phyloP scores from a whole-genome alignment of 2,329 filamentous ascomycete species.

The Emericellopsis atlantica region DNA sequence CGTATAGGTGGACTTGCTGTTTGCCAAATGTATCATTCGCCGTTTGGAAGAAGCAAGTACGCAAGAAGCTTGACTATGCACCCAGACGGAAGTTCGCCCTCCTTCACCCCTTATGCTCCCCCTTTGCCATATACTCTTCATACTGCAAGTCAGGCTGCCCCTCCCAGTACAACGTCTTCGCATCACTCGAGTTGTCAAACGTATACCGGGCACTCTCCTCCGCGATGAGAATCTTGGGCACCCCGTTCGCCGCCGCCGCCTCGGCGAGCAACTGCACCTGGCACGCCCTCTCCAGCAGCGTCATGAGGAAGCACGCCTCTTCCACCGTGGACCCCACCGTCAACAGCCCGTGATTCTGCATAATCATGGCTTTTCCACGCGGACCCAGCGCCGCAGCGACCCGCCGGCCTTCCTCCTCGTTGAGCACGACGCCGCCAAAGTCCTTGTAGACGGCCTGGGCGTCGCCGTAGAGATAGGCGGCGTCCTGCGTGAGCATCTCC shows the following conservation, averaged over 20 bases:
- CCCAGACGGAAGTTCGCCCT: neutral
- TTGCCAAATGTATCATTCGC: no score
- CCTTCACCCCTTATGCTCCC: neutral
- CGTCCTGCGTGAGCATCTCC: conserved; percentile 58
- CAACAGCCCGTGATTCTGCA: conserved; percentile 58
- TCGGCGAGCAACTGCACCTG: conserved; percentile 55
- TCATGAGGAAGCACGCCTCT: conserved; percentile 59
- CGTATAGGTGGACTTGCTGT: no score
- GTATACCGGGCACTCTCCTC: conserved; percentile 26
- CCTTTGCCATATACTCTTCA: neutral
- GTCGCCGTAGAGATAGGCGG: conserved; percentile 46
- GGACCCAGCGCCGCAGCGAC: conserved; percentile 49
- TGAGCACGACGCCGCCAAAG: conserved; percentile 34
- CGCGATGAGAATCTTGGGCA: conserved; percentile 21
- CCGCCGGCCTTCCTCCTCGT: conserved; percentile 47
- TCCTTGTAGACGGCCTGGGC: conserved; percentile 50
- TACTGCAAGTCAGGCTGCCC: neutral
- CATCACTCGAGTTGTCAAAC: conserved; percentile 1
- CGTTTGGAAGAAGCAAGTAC: no score
- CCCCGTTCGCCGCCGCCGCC: conserved; percentile 30
- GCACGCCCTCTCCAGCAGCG: conserved; percentile 54
- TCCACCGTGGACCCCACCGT: conserved; percentile 58
- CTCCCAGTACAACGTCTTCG: neutral
- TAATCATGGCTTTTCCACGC: conserved; percentile 44
- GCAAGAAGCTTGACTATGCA: no score